A percentile compares a stretch with the other conserved stretches of the same genome.
These are phyloP conservation scores for Arctium lappa DNA, from an alignment of 129 eudicot species.

Conservation along the genomic window DNA sequence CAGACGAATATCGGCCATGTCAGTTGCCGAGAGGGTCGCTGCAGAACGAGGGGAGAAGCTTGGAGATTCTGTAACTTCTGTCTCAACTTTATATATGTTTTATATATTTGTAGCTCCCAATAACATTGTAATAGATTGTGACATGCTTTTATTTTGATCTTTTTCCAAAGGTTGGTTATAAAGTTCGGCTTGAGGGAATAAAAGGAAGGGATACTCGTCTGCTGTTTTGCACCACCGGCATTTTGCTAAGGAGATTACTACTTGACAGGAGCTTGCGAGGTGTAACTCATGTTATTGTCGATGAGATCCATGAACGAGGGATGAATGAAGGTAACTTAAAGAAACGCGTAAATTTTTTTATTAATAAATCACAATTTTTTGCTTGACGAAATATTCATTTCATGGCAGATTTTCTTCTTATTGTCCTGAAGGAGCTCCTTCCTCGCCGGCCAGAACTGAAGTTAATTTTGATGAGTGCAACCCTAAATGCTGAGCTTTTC, in stretches of 20 bases:
- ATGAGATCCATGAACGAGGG: constrained; percentile 98
- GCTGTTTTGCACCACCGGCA: constrained; percentile 91
- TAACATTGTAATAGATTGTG: background rate
- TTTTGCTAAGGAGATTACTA: constrained; percentile 83
- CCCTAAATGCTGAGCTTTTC: constrained; percentile 94
- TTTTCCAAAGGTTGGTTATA: constrained; percentile 63
- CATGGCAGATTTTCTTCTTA: constrained; percentile 84
- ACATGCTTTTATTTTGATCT: constrained; percentile 9
- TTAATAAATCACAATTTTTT: constrained; percentile 1
- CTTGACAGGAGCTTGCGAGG: constrained; percentile 89
- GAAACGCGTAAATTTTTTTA: background rate
- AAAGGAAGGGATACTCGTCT: constrained; percentile 97
- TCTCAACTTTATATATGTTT: background rate
- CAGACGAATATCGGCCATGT: constrained; percentile 86
- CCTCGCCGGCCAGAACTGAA: constrained; percentile 89
- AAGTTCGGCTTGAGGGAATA: constrained; percentile 92
- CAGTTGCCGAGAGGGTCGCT: constrained; percentile 91
- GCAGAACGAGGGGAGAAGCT: constrained; percentile 86
- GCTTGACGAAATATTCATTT: constrained; percentile 12
- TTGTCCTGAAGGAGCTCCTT: constrained; percentile 96
- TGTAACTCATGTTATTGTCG: constrained; percentile 90
- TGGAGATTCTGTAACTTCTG: constrained; percentile 65
- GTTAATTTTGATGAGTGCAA: constrained; percentile 96
- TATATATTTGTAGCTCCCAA: constrained; percentile 6
- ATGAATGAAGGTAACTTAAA: constrained; percentile 85